Percentiles rank a stretch among this genome's conserved stretches.
Conservation (phyloP, 1,284 basidiomycete species). For the Pyrrhoderma noxium region DNA sequence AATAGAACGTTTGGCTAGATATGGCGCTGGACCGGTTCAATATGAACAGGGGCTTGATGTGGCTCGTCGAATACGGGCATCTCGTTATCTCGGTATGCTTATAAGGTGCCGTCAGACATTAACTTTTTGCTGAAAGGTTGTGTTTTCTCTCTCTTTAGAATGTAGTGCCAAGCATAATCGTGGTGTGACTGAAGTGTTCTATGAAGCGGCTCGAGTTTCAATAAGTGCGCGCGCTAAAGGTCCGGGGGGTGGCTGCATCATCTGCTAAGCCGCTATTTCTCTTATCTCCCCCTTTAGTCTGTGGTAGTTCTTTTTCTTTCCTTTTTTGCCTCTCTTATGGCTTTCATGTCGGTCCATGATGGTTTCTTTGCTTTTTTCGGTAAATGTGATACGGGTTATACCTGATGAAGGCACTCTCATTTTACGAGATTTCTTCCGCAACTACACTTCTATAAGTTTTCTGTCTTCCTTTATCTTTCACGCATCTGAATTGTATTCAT, state of each 20-base stretch:
- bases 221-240: constrained; percentile 68
- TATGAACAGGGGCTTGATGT: constrained; percentile 88
- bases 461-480: neutral
- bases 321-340: neutral
- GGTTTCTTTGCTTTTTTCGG: neutral
- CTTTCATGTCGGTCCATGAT: too few relatives aligned
- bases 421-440: neutral
- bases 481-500: neutral
- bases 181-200: constrained; percentile 87
- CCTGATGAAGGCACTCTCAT: neutral
- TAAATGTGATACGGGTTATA: neutral
- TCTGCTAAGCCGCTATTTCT: constrained; percentile 2
- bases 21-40: constrained; percentile 64
- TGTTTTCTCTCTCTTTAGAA: constrained; percentile 43
- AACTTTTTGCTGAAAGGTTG: neutral
- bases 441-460: neutral
- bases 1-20: constrained; percentile 60
- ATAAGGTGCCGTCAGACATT: neutral
- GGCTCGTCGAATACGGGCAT: constrained; percentile 86
- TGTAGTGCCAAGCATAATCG: constrained; percentile 95
- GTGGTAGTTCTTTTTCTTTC: neutral
- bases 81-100: constrained; percentile 77
- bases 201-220: constrained; percentile 82
- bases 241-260: constrained; percentile 35
- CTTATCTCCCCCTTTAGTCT: neutral